Evolutionary conservation across 2,329 filamentous ascomycete species (phyloP).

Genomic region (Rhynchosporium secalis): DNA sequence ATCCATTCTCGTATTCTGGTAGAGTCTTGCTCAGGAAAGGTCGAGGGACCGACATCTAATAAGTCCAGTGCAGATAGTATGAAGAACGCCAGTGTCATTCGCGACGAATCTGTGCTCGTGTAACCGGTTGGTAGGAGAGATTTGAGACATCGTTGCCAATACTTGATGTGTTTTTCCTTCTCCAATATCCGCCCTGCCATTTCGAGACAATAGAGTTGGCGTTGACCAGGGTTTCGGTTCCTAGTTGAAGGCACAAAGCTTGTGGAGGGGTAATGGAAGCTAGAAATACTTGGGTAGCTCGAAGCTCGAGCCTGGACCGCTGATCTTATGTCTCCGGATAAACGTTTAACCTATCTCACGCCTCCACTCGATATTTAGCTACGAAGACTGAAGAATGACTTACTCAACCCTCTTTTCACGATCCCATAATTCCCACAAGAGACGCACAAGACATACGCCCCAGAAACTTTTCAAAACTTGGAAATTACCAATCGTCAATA

Average conservation of each 20-base stretch:
- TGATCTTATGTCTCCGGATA: conserved; percentile 19
- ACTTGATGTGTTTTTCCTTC: conserved; percentile 74
- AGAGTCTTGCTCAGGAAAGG: conserved; percentile 50
- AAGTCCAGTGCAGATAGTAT: conserved; percentile 83
- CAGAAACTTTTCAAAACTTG: background rate
- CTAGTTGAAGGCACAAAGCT: background rate
- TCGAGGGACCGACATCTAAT: conserved; percentile 61
- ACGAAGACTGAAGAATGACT: too few species aligned
- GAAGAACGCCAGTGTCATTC: conserved; percentile 88
- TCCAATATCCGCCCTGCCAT: conserved; percentile 47
- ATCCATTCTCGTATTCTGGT: conserved; percentile 71
- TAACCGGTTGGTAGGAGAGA: conserved; percentile 79
- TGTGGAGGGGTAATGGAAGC: background rate
- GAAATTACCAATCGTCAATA: conserved; percentile 43
- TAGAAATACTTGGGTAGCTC: background rate
- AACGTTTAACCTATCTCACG: conserved; percentile 19
- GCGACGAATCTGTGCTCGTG: conserved; percentile 85
- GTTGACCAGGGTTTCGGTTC: background rate
- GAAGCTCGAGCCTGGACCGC: conserved; percentile 13
- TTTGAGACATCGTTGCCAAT: conserved; percentile 88
- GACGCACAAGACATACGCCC: background rate
- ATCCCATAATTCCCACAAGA: background rate
- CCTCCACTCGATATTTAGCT: too few species aligned
- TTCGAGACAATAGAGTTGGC: background rate
- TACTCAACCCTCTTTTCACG: background rate